These are phyloP conservation scores for Anethum foeniculum DNA, from an alignment of 140 eudicot species.

Conservation along the genomic window DNA sequence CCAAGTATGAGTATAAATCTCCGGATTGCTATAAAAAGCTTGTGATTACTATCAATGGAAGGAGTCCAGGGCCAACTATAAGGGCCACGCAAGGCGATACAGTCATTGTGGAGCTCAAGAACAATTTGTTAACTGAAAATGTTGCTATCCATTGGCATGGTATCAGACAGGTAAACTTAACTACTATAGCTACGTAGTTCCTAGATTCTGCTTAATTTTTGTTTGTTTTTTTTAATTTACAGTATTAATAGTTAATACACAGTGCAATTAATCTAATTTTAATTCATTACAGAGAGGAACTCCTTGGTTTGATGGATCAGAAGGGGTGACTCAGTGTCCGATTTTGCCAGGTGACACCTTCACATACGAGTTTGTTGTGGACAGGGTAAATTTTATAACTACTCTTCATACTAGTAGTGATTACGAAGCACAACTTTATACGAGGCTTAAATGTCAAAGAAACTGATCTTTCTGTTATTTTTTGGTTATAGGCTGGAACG, in stretches of 20 bases:
- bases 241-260: not conserved
- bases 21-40: slow-evolving; percentile 69
- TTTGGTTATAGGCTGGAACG: slow-evolving; percentile 64
- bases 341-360: slow-evolving; percentile 73
- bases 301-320: slow-evolving; percentile 86
- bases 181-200: not conserved
- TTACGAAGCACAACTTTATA: not conserved
- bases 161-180: slow-evolving; percentile 59
- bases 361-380: slow-evolving; percentile 61
- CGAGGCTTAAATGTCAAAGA: not conserved
- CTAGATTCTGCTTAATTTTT: not conserved
- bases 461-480: not conserved
- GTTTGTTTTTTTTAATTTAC: not conserved
- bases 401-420: not conserved
- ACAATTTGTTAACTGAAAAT: slow-evolving; percentile 68
- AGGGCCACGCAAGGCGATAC: slow-evolving; percentile 65
- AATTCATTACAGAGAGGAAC: slow-evolving; percentile 42
- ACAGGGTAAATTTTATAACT: slow-evolving; percentile 41
- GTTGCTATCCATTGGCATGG: slow-evolving; percentile 97
- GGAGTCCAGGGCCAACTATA: slow-evolving; percentile 72
- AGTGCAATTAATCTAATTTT: not conserved
- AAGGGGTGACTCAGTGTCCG: slow-evolving; percentile 79
- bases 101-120: slow-evolving; percentile 58
- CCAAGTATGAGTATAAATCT: slow-evolving; percentile 63
- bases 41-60: slow-evolving; percentile 66